Conservation (phyloP, 495 filamentous ascomycete species). For the Terfezia claveryi region DNA sequence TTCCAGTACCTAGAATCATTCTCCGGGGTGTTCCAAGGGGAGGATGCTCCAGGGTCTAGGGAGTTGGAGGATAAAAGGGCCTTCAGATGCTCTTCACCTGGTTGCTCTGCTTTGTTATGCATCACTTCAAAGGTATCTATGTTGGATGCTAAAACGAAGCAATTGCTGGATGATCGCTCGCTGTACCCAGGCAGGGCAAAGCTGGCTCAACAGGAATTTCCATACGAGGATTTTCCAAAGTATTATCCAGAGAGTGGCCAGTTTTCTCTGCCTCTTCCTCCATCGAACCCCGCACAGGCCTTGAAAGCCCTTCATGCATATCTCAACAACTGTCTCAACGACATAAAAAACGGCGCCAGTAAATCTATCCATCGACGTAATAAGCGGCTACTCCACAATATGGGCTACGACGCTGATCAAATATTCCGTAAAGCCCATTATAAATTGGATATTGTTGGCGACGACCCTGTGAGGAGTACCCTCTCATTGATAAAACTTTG, state of each 20-base stretch:
- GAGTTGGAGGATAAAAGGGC: conserved; percentile 12
- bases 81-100: conserved; percentile 11
- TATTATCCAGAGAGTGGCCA: too few relatives aligned
- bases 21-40: conserved; percentile 1
- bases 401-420: conserved; percentile 5
- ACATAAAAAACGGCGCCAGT: background rate
- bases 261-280: too few relatives aligned
- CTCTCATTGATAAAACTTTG: too few relatives aligned
- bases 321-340: too few relatives aligned
- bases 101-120: conserved; percentile 12
- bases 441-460: background rate
- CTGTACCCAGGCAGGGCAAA: too few relatives aligned
- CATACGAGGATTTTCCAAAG: too few relatives aligned
- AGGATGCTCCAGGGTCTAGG: background rate
- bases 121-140: conserved; percentile 1
- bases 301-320: too few relatives aligned
- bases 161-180: too few relatives aligned
- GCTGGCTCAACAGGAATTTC: too few relatives aligned
- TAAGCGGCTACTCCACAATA: conserved; percentile 5
- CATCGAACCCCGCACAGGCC: too few relatives aligned
- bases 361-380: background rate
- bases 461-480: too few relatives aligned
- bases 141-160: too few relatives aligned
- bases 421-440: background rate
- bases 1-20: conserved; percentile 9